Percentiles rank a stretch among this genome's conserved stretches.
These are phyloP conservation scores for Coemansia biformis DNA, from an alignment of 192 early-diverging fungal genomes.

Conservation along the genomic window DNA sequence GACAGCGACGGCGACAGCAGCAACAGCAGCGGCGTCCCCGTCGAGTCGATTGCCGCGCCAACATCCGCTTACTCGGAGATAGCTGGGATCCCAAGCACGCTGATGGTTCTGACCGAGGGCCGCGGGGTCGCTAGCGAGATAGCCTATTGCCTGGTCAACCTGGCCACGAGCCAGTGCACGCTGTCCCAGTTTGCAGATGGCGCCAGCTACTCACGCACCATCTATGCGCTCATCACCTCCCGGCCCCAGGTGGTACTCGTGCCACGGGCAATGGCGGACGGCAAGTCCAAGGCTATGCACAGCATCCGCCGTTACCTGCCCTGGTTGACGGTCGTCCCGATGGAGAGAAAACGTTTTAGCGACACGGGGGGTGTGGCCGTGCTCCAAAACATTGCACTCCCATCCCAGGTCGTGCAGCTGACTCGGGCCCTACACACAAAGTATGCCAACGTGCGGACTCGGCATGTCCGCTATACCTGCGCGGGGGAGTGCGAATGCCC, in stretches of 20 bases:
- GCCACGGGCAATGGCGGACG: slow-evolving; percentile 30
- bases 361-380: slow-evolving; percentile 23
- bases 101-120: slow-evolving; percentile 42
- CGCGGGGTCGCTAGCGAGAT: slow-evolving; percentile 41
- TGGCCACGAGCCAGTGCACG: slow-evolving; percentile 25
- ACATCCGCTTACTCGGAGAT: slow-evolving; percentile 37
- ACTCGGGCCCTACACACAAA: slow-evolving; percentile 20
- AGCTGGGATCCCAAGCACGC: slow-evolving; percentile 8
- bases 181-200: slow-evolving; percentile 42
- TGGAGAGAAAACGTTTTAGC: slow-evolving; percentile 28
- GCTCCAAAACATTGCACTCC: slow-evolving; percentile 16
- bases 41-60: slow-evolving; percentile 11
- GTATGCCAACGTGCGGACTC: too few species aligned
- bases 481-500: too few species aligned
- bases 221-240: slow-evolving; percentile 29
- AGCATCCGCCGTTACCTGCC: slow-evolving; percentile 45
- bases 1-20: background rate
- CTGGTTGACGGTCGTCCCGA: slow-evolving; percentile 21
- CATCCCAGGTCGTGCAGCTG: slow-evolving; percentile 14
- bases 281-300: slow-evolving; percentile 43
- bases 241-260: slow-evolving; percentile 36
- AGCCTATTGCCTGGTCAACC: slow-evolving; percentile 36
- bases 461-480: too few species aligned
- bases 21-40: background rate
- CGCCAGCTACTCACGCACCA: slow-evolving; percentile 42